These are phyloP conservation scores for Porcisia deanei DNA, from an alignment of 208 protist species.

Conservation along the genomic window DNA sequence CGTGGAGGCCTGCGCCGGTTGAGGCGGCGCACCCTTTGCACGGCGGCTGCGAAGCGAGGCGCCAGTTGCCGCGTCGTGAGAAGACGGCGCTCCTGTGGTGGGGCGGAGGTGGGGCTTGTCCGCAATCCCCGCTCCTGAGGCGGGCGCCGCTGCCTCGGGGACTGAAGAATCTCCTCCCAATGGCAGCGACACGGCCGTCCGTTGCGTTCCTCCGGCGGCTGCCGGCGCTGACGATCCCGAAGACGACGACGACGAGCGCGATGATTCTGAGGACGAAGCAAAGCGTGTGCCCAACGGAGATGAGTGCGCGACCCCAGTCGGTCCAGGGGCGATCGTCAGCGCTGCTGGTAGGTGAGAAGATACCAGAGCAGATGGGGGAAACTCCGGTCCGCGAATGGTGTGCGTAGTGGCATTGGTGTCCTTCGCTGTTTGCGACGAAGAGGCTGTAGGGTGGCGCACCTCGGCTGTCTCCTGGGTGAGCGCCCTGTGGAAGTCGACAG, in stretches of 20 bases:
- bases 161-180: neutral
- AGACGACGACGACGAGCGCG: neutral
- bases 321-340: no score
- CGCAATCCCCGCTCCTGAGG: neutral
- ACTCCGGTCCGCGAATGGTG: slow-evolving; percentile 2
- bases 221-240: slow-evolving; percentile 2
- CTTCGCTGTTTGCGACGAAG: neutral
- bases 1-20: neutral
- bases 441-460: neutral
- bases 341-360: neutral
- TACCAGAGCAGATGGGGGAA: neutral
- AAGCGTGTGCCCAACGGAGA: slow-evolving; percentile 2
- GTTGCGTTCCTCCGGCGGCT: neutral
- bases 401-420: neutral
- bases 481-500: slow-evolving; percentile 20
- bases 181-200: neutral
- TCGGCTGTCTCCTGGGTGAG: slow-evolving; percentile 9
- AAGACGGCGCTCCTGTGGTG: neutral
- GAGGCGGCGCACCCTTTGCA: neutral
- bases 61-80: neutral
- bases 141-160: neutral
- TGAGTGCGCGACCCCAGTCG: neutral
- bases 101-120: neutral
- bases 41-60: neutral
- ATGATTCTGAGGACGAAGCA: slow-evolving; percentile 3